Evolutionary conservation across 208 protist species (phyloP).

Genomic region (Leishmania mexicana): DNA sequence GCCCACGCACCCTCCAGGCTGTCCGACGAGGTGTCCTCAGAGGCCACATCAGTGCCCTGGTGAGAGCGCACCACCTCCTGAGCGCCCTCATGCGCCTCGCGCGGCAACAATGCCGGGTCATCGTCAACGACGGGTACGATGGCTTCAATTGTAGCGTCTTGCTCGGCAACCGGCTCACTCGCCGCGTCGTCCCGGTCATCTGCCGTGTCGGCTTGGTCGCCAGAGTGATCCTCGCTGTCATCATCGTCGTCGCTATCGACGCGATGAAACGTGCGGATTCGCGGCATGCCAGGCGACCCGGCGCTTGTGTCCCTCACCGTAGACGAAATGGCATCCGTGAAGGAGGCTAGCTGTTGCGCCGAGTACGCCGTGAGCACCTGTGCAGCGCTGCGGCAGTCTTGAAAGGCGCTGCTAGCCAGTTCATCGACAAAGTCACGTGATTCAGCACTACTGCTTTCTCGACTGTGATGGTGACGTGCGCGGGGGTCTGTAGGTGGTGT

Average conservation of each 20-base stretch:
- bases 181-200: neutral
- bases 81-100: neutral
- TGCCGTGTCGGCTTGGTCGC: neutral
- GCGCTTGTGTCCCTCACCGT: neutral
- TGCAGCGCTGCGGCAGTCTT: conserved; percentile 29
- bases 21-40: conserved; percentile 3
- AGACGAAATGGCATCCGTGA: neutral
- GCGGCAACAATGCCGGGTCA: no score
- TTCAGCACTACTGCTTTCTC: conserved; percentile 15
- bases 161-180: neutral
- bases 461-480: neutral
- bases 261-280: neutral
- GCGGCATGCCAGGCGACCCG: neutral
- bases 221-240: neutral
- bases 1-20: conserved; percentile 12
- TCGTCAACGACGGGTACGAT: neutral
- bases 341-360: neutral
- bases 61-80: neutral
- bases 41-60: neutral
- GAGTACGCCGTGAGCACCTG: neutral
- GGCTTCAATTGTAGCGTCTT: conserved; percentile 1
- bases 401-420: conserved; percentile 33
- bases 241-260: neutral
- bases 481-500: no score
- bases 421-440: conserved; percentile 28